These are phyloP conservation scores for Blechomonas ayalai DNA, from an alignment of 208 protist genomes.

Conservation along the genomic window DNA sequence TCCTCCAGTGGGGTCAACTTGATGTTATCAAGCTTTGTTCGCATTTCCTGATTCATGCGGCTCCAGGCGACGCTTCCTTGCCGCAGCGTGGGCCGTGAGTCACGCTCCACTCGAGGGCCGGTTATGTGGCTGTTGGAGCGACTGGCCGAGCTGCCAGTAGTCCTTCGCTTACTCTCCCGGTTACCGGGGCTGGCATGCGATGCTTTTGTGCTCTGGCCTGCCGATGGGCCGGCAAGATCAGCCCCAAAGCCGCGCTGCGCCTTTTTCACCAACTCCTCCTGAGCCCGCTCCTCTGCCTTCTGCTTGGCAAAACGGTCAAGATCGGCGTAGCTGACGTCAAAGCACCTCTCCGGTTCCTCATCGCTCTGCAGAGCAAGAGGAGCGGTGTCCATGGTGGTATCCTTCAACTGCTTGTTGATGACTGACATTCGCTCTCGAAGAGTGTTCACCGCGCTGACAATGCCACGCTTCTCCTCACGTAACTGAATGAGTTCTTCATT, in stretches of 20 bases:
- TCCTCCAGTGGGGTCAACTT: conserved; percentile 72
- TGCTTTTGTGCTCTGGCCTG: conserved; percentile 4
- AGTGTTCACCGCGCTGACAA: conserved; percentile 62
- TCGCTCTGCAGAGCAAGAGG: conserved; percentile 19
- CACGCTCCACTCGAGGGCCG: too few relatives aligned
- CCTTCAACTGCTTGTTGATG: conserved; percentile 72
- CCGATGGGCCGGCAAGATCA: conserved; percentile 49
- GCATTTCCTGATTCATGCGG: conserved; percentile 77
- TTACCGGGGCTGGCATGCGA: background rate
- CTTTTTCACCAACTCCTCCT: conserved; percentile 67
- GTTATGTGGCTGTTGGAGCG: conserved; percentile 14
- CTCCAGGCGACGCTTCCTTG: too few relatives aligned
- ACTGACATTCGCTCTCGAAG: conserved; percentile 51
- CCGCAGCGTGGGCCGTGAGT: too few relatives aligned
- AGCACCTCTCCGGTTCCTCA: conserved; percentile 70
- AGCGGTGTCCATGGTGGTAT: conserved; percentile 14
- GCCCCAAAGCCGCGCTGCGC: conserved; percentile 84
- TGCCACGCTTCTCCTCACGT: conserved; percentile 78
- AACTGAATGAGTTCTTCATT: conserved; percentile 88
- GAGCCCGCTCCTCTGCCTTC: conserved; percentile 32
- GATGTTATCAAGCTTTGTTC: conserved; percentile 74
- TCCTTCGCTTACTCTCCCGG: background rate
- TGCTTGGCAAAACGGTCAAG: conserved; percentile 57
- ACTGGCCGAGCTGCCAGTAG: background rate
- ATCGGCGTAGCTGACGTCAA: conserved; percentile 41